phyloP scores from a whole-genome alignment of 2,329 filamentous ascomycete genomes.

The Verticillium nubilum region DNA sequence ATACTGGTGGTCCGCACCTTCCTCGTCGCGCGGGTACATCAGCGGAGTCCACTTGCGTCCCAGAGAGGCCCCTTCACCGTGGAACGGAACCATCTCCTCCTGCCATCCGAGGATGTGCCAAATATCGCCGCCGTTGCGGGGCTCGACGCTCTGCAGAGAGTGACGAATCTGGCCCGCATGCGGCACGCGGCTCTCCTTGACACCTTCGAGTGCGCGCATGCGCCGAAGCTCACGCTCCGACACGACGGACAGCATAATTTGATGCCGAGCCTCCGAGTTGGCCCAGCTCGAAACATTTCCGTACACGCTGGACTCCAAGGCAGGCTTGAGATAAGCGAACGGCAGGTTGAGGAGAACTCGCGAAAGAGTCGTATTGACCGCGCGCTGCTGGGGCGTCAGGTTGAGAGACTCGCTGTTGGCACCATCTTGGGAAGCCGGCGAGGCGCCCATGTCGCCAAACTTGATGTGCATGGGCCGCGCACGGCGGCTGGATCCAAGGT shows the following conservation, averaged over 20 bases:
- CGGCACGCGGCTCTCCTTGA: slow-evolving; percentile 28
- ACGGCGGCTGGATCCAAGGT: slow-evolving; percentile 31
- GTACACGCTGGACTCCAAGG: slow-evolving; percentile 57
- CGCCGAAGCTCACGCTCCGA: slow-evolving; percentile 54
- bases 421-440: slow-evolving; percentile 18
- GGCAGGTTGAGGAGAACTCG: slow-evolving; percentile 66
- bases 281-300: slow-evolving; percentile 46
- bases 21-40: not conserved
- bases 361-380: slow-evolving; percentile 49
- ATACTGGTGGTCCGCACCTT: not conserved
- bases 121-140: slow-evolving; percentile 26
- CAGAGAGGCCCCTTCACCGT: slow-evolving; percentile 35
- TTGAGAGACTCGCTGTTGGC: slow-evolving; percentile 11
- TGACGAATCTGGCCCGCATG: slow-evolving; percentile 27
- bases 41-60: slow-evolving; percentile 39
- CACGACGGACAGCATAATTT: slow-evolving; percentile 44
- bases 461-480: slow-evolving; percentile 59
- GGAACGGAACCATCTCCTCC: slow-evolving; percentile 33
- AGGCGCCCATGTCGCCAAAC: slow-evolving; percentile 56
- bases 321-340: slow-evolving; percentile 57
- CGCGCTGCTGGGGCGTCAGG: slow-evolving; percentile 4
- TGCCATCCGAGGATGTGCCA: slow-evolving; percentile 47
- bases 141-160: slow-evolving; percentile 31
- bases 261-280: slow-evolving; percentile 38
- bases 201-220: slow-evolving; percentile 35